Percentiles rank a stretch among this genome's conserved stretches.
Evolutionary conservation across 164 flowering plant genomes (phyloP).

Genomic region (Macadamia tetraphylla): DNA sequence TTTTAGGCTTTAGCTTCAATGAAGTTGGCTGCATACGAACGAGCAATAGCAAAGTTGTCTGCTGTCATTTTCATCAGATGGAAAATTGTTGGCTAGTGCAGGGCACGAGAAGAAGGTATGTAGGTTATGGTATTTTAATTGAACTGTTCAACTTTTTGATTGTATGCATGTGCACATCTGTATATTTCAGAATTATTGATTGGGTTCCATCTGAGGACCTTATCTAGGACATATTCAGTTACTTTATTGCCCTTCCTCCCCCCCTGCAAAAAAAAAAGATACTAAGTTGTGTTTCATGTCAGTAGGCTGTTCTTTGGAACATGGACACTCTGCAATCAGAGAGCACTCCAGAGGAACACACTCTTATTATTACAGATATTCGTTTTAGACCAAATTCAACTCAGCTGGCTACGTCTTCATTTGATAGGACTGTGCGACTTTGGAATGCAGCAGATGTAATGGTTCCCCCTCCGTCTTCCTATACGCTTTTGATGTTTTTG

Average conservation of each 20-base stretch:
- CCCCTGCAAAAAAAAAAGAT: not conserved
- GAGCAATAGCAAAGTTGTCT: conserved; percentile 61
- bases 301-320: conserved; percentile 82
- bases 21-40: conserved; percentile 63
- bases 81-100: conserved; percentile 79
- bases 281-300: conserved; percentile 14
- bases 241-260: not conserved
- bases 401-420: conserved; percentile 85
- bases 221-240: no score
- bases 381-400: conserved; percentile 89
- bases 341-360: conserved; percentile 68
- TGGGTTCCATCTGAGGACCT: not conserved
- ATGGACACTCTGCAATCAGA: conserved; percentile 75
- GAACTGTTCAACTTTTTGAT: not conserved
- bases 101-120: conserved; percentile 89
- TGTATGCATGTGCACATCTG: not conserved
- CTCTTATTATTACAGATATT: conserved; percentile 61
- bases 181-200: not conserved
- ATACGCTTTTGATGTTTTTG: not conserved
- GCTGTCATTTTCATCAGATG: conserved; percentile 96
- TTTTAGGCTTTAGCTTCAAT: conserved; percentile 66
- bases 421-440: conserved; percentile 71
- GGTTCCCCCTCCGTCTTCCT: not conserved
- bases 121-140: not conserved
- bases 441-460: conserved; percentile 93